Conservation (phyloP, 257 asterid genomes). For the Cinchona pubescens region DNA sequence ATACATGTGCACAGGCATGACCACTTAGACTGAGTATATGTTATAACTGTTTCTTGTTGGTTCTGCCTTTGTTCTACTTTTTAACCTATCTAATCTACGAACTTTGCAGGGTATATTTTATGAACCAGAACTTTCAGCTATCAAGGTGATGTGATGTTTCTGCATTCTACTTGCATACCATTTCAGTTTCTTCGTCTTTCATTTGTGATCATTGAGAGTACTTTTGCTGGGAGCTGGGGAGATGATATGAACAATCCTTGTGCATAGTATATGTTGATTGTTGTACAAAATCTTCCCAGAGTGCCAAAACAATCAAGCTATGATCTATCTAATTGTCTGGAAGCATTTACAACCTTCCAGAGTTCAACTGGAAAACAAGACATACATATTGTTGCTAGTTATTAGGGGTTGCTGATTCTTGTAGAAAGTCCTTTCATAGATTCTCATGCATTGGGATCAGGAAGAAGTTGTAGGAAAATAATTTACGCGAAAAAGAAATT, state of each 20-base stretch:
- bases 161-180: slow-evolving; percentile 13
- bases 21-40: not conserved
- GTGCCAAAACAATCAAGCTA: not conserved
- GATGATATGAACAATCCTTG: not conserved
- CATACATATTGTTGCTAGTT: not conserved
- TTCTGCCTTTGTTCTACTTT: not conserved
- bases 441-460: not conserved
- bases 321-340: not conserved
- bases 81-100: slow-evolving; percentile 7
- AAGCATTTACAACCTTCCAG: not conserved
- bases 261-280: not conserved
- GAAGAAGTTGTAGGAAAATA: not conserved
- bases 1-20: not conserved
- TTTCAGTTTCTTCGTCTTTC: not conserved
- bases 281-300: not conserved
- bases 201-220: not conserved
- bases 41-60: not conserved
- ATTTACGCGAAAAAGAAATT: not conserved
- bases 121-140: slow-evolving; percentile 48
- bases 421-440: not conserved
- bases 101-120: slow-evolving; percentile 64
- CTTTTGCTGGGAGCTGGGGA: not conserved
- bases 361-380: not conserved
- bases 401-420: not conserved
- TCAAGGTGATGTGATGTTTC: slow-evolving; percentile 61